These are phyloP conservation scores for Monotropa hypopitys DNA, from an alignment of 179 eudicot genomes.

Conservation along the genomic window DNA sequence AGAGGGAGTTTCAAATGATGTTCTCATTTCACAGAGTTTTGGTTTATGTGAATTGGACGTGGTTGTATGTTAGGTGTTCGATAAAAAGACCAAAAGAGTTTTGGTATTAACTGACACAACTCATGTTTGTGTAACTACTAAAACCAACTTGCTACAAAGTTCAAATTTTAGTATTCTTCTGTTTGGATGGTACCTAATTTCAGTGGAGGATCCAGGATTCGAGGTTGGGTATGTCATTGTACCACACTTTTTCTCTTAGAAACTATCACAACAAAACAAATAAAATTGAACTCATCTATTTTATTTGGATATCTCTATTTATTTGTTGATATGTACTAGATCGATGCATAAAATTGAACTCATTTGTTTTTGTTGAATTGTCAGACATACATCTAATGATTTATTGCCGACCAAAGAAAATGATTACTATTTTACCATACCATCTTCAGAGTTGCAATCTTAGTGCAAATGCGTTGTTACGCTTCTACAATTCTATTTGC, in stretches of 20 bases:
- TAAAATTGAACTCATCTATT: too few relatives aligned
- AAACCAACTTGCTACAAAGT: not conserved
- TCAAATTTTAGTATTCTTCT: not conserved
- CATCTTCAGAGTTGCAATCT: not conserved
- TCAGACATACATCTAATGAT: not conserved
- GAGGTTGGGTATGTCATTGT: too few relatives aligned
- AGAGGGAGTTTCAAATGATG: too few relatives aligned
- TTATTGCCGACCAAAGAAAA: not conserved
- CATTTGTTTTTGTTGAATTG: not conserved
- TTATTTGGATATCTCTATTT: not conserved
- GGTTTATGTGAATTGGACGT: too few relatives aligned
- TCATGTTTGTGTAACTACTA: too few relatives aligned
- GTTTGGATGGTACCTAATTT: not conserved
- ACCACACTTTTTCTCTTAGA: too few relatives aligned
- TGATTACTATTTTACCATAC: not conserved
- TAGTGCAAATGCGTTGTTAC: not conserved
- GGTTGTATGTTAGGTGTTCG: too few relatives aligned
- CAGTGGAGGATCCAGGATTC: too few relatives aligned
- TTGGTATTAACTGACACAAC: too few relatives aligned
- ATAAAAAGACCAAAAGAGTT: too few relatives aligned
- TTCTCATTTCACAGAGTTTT: too few relatives aligned
- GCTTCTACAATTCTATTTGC: conserved; percentile 1
- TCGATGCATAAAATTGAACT: not conserved
- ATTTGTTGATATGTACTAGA: not conserved
- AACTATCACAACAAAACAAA: too few relatives aligned